Base-by-base conservation (phyloP, 805 yeast genomes). In the Zygoascus bituminiphila region DNA sequence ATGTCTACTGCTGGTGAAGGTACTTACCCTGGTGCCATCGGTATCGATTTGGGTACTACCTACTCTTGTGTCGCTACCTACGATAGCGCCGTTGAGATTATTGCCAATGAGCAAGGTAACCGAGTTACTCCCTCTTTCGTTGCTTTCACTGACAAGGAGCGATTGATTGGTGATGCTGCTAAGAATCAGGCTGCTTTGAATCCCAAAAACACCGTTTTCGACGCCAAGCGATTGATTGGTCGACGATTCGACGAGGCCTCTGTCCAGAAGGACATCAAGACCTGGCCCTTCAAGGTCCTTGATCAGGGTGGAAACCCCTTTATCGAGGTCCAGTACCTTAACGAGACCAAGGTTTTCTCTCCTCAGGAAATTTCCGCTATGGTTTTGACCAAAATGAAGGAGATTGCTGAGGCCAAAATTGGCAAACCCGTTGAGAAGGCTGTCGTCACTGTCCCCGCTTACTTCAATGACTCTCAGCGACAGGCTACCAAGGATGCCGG, bases 21-120 rank as follows among this genome's bases (percentile, higher is more conserved):
- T 84, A 93, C 88, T 78, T 88, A 85, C 84, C 93, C 89, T 82
- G 97, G 97, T 84, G 93, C 93, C 75, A 85, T 88, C 71, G 98
- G 98, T 84, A 91, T 91, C 82, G 98, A 89, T 79, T 78, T 86
- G 74, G 95, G 95, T 81, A 86, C 95, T 64, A 88, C 95, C 51
- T 88, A 88, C 76, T 88, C 96, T 46, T 88, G 96, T 81, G 96
- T 88, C 55, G 96, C 95, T 61, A 94, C 88, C 66, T 88, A 88
- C 76, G 76, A 88, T 62, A 85, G 85, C 65, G 94, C 91, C 60
- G 97, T 89, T 47, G 97, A 89, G 73, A 89, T 88, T 70, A 85
- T 88, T 66, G 96, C 97, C 63, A 88, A 88, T 69, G 97, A 89
- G 71, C 97, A 88, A 77, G 97, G 97, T 81, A 88, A 88, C 80